Evolutionary conservation across 2,329 filamentous ascomycete species (phyloP), one percentile per base, ranked within the genome.

Genomic region (Teratosphaeria viscida): DNA sequence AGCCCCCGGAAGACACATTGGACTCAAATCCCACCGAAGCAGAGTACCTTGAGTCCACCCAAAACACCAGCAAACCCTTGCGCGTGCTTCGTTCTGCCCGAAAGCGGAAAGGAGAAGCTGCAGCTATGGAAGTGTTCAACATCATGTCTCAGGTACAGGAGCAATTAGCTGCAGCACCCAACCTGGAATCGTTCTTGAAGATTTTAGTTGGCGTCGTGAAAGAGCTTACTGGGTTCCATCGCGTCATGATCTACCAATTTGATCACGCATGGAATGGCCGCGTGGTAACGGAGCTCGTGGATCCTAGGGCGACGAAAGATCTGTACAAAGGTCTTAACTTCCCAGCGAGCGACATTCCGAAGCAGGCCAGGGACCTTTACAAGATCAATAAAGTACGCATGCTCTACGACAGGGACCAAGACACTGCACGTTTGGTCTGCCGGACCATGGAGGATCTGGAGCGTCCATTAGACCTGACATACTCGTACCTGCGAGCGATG

Each of bases 211-310:
- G 90, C 0, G 87, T 96, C 7, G 84, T 95, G 37, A 95, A 95
- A 69, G 91, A 96, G 68, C 72, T 96, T 55, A 95, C 90, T 0
- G 90, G 91, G 0, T 96, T 96, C 64, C 91, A 95, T 69, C 87
- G 91, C 12, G 89, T 95, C 55, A 92, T 96, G 89, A 82, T 96
- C 1, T 96, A 95, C 68, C 90, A 95, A 71, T 96, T 96, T 64
- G 91, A 96, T 71, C 79, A 85, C 4, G 74, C 80, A 0, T 94
- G 87, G 79, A 95, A 95, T 66, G 91, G 90, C 19, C 85, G 88
- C 59, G 90, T 95, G 1, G 90, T 95, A 4, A 90, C 90, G 0
- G 91, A 96, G 71, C 77, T 95, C 11, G 88, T 95, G 8, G 89
- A 96, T 70, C 88, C 89, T 1, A 79, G 83, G 19, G 85, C 86